Percentiles rank a stretch among this genome's conserved stretches.
phyloP scores from a whole-genome alignment of 108 stramenopile species.

The Cyclostephanos invisitatus region DNA sequence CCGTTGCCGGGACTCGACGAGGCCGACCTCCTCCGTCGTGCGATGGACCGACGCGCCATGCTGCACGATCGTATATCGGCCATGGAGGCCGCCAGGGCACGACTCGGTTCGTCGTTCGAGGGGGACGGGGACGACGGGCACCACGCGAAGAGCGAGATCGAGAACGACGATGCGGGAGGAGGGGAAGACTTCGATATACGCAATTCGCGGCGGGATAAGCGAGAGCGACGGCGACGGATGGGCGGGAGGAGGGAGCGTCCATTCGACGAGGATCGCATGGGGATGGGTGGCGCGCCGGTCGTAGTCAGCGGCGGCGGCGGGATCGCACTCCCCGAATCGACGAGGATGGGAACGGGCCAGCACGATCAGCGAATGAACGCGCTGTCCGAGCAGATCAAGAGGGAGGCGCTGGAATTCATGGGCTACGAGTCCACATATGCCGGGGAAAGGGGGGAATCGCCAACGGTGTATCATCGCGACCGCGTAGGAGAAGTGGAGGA shows the following conservation, averaged over 20 bases:
- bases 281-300: neutral
- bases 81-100: slow-evolving; percentile 29
- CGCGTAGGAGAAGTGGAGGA: neutral
- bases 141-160: neutral
- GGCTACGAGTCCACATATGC: slow-evolving; percentile 8
- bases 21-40: slow-evolving; percentile 33
- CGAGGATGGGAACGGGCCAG: neutral
- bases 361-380: slow-evolving; percentile 11
- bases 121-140: neutral
- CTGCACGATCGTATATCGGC: slow-evolving; percentile 32
- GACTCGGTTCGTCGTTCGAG: slow-evolving; percentile 1
- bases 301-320: neutral
- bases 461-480: neutral
- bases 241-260: neutral
- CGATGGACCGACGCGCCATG: slow-evolving; percentile 30
- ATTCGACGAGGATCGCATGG: neutral
- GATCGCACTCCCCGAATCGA: neutral
- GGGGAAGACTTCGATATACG: too few species aligned
- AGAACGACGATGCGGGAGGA: neutral
- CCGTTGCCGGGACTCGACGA: slow-evolving; percentile 26
- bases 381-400: slow-evolving; percentile 21
- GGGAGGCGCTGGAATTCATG: slow-evolving; percentile 31
- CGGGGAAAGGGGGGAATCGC: neutral
- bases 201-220: neutral
- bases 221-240: neutral